Evolutionary conservation across 106 monocot species (phyloP).

Genomic region (Dendrobium chrysotoxum): DNA sequence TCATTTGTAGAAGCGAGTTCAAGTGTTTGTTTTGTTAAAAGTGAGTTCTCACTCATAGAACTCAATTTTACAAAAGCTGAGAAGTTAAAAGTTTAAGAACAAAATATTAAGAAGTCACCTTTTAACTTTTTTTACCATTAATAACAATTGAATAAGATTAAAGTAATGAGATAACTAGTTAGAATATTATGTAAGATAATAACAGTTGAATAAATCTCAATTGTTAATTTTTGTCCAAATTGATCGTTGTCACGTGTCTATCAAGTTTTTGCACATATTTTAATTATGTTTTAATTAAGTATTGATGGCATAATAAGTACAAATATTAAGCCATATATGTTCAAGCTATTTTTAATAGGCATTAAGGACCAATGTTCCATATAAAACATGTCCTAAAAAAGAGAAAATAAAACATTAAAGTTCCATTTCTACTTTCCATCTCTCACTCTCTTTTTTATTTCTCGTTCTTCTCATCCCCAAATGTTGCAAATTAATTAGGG

Average conservation of each 20-base stretch:
- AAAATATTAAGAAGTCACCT: no score
- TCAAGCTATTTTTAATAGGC: no score
- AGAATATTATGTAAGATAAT: not conserved
- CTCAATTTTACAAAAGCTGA: not conserved
- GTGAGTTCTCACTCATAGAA: not conserved
- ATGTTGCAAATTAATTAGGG: not conserved
- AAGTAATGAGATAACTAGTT: not conserved
- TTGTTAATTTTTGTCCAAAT: not conserved
- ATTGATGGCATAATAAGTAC: not conserved
- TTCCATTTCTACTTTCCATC: not conserved
- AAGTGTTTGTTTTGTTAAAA: not conserved
- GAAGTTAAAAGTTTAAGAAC: not conserved
- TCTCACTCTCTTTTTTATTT: not conserved
- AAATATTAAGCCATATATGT: not conserved
- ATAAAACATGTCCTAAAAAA: not conserved
- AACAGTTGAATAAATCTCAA: not conserved
- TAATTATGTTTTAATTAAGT: not conserved
- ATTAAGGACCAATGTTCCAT: not conserved
- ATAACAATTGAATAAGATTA: not conserved
- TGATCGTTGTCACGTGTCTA: not conserved
- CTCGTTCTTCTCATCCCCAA: not conserved
- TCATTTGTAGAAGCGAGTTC: not conserved
- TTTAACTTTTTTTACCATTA: no score
- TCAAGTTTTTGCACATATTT: not conserved
- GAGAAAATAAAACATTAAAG: not conserved